A percentile compares a stretch with the other conserved stretches of the same genome.
Conservation (phyloP, 108 stramenopile genomes). For the Nitzschia sp. region DNA sequence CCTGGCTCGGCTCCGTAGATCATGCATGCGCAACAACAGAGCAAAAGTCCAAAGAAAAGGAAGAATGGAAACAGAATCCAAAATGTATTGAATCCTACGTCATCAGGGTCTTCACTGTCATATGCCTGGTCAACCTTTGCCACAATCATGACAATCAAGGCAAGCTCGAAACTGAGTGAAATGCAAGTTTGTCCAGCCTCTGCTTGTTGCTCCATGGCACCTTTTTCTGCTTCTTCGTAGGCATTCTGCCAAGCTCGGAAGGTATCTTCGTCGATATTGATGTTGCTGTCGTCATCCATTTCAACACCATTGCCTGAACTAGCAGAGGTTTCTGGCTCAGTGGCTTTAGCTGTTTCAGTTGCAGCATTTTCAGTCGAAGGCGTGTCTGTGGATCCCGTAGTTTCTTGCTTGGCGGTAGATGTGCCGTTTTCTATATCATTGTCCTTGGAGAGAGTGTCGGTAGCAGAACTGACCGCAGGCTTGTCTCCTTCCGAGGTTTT, state of each 20-base stretch:
- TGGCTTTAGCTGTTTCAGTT: background rate
- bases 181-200: slow-evolving; percentile 53
- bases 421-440: slow-evolving; percentile 19
- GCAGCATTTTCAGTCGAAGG: background rate
- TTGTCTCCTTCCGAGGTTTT: background rate
- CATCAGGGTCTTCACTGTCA: slow-evolving; percentile 37
- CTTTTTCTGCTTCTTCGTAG: slow-evolving; percentile 59
- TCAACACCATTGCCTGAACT: slow-evolving; percentile 5
- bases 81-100: slow-evolving; percentile 63
- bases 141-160: slow-evolving; percentile 61
- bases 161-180: slow-evolving; percentile 49
- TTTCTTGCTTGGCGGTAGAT: background rate
- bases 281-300: slow-evolving; percentile 33
- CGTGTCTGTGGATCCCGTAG: background rate
- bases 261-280: slow-evolving; percentile 70
- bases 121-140: slow-evolving; percentile 57
- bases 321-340: slow-evolving; percentile 4
- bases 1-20: slow-evolving; percentile 64
- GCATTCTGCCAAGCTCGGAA: slow-evolving; percentile 66
- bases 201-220: slow-evolving; percentile 60
- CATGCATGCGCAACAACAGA: slow-evolving; percentile 66
- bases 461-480: background rate
- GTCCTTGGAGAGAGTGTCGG: background rate
- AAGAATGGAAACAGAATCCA: slow-evolving; percentile 81
- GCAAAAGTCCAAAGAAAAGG: slow-evolving; percentile 54